Evolutionary conservation across 108 stramenopile species (phyloP).

Genomic region (Cylindrotheca closterium): DNA sequence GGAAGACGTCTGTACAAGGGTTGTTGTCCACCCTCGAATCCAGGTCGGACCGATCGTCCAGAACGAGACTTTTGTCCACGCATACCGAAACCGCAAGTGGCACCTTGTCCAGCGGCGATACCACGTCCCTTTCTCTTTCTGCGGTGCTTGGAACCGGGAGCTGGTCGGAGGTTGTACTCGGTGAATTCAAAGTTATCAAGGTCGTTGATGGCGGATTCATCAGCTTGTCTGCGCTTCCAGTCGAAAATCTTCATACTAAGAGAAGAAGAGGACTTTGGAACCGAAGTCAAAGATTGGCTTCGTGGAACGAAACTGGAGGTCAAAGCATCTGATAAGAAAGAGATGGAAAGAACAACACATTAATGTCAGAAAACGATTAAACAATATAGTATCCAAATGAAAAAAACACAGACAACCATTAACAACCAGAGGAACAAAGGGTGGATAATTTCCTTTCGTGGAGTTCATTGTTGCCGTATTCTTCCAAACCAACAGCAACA

Average conservation of each 20-base stretch:
- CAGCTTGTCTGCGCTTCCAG: constrained; percentile 92
- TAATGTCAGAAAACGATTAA: too few species aligned
- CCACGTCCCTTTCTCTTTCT: constrained; percentile 94
- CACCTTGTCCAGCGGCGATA: constrained; percentile 96
- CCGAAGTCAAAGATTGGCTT: constrained; percentile 6
- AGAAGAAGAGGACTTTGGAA: constrained; percentile 21
- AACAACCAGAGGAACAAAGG: too few species aligned
- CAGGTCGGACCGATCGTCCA: constrained; percentile 85
- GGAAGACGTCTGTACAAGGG: constrained; percentile 94
- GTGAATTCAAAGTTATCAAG: constrained; percentile 70
- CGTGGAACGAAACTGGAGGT: constrained; percentile 35
- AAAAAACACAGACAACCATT: too few species aligned
- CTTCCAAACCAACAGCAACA: too few species aligned
- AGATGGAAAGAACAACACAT: too few species aligned
- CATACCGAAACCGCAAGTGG: constrained; percentile 97
- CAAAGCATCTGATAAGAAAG: too few species aligned
- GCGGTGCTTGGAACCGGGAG: constrained; percentile 82
- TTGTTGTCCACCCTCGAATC: constrained; percentile 97
- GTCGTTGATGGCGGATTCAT: constrained; percentile 75
- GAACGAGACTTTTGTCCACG: constrained; percentile 94
- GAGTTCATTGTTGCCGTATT: too few species aligned
- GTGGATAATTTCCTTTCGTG: too few species aligned
- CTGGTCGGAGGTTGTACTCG: constrained; percentile 69
- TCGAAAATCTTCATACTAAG: constrained; percentile 91
- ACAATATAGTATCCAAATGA: too few species aligned